A percentile compares a stretch with the other conserved stretches of the same genome.
Evolutionary conservation across 257 asterid species (phyloP).

Genomic region (Penstemon eatonii): DNA sequence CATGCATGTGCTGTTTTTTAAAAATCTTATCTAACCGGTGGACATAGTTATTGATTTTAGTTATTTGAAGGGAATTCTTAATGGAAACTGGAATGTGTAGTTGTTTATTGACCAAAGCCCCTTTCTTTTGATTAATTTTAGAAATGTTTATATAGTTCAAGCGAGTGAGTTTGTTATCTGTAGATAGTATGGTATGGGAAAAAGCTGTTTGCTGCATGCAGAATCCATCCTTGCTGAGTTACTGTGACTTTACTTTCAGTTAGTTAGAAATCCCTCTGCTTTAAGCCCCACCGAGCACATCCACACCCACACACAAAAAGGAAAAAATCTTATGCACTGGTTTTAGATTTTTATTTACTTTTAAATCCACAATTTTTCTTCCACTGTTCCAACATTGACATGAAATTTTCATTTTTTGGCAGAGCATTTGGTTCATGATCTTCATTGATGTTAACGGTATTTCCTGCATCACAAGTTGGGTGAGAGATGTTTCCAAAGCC

Average conservation of each 20-base stretch:
- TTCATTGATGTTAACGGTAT: constrained; percentile 5
- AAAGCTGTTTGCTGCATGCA: not conserved
- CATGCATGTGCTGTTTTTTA: constrained; percentile 28
- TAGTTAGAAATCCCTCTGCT: not conserved
- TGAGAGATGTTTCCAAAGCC: constrained; percentile 32
- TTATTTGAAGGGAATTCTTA: constrained; percentile 17
- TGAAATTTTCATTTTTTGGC: constrained; percentile 28
- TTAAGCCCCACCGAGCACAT: not conserved
- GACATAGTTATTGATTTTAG: constrained; percentile 11
- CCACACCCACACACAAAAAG: not conserved
- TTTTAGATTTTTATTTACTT: not conserved
- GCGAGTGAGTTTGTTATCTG: not conserved
- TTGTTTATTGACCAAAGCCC: constrained; percentile 1
- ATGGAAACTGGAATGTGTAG: not conserved
- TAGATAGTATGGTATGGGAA: not conserved
- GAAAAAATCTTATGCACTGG: not conserved
- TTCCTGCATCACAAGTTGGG: constrained; percentile 21
- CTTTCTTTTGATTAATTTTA: not conserved
- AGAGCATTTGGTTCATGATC: constrained; percentile 21
- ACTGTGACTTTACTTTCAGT: constrained; percentile 5
- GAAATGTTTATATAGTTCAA: too few species aligned
- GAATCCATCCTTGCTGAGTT: not conserved
- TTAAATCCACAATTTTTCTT: constrained; percentile 8
- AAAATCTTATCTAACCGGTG: not conserved
- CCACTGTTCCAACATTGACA: constrained; percentile 23